These are phyloP conservation scores for Glutinoglossum americanum DNA, from an alignment of 495 filamentous ascomycete species.

Conservation along the genomic window DNA sequence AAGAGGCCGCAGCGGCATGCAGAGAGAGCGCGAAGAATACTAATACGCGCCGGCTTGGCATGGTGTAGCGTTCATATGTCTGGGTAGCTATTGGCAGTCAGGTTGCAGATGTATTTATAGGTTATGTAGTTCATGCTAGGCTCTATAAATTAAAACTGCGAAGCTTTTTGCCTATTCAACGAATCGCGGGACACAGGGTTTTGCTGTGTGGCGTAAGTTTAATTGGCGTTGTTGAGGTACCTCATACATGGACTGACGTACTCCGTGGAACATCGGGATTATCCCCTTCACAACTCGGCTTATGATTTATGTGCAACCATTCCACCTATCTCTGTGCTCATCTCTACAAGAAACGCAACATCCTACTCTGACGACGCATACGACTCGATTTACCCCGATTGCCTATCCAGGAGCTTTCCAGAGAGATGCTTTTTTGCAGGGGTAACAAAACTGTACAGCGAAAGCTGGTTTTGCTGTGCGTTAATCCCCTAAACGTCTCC, in stretches of 20 bases:
- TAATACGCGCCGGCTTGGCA: neutral
- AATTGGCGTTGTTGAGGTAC: neutral
- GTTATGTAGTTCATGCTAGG: neutral
- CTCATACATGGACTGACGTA: neutral
- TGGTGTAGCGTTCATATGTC: neutral
- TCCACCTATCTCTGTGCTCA: neutral
- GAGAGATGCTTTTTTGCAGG: slow-evolving; percentile 38
- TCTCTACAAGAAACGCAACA: neutral
- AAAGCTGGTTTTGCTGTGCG: slow-evolving; percentile 91
- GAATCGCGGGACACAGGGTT: neutral
- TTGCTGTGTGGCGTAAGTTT: neutral
- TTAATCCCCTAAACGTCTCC: slow-evolving; percentile 12
- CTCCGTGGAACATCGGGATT: neutral
- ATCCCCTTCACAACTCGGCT: neutral
- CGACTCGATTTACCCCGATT: neutral
- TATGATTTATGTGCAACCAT: neutral
- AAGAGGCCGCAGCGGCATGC: slow-evolving; percentile 28
- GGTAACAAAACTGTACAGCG: slow-evolving; percentile 68
- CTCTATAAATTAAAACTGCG: neutral
- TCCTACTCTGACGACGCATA: neutral
- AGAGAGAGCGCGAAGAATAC: slow-evolving; percentile 17
- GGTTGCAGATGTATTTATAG: neutral
- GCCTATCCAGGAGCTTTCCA: neutral
- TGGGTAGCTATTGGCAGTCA: neutral
- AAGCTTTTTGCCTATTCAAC: neutral